A percentile compares a stretch with the other conserved stretches of the same genome.
These are phyloP conservation scores for Paramecium bursaria DNA, from an alignment of 73 alveolate genomes.

Conservation along the genomic window DNA sequence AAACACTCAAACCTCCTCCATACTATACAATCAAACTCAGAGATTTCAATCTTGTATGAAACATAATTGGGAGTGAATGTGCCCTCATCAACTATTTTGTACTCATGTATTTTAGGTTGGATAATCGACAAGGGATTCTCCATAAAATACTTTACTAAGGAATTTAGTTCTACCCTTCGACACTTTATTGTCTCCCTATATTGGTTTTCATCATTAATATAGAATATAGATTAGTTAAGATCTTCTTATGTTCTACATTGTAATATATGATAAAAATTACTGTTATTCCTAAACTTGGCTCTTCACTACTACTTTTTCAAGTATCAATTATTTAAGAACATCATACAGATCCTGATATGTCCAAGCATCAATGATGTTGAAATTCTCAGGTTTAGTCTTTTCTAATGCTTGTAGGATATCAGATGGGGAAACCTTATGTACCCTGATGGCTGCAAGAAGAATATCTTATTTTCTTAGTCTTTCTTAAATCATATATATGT, in stretches of 20 bases:
- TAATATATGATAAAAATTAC: not conserved
- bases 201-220: constrained; percentile 30
- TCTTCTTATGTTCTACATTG: not conserved
- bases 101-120: constrained; percentile 22
- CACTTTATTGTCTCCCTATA: constrained; percentile 33
- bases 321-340: not conserved
- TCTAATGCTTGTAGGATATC: constrained; percentile 1
- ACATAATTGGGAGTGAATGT: constrained; percentile 52
- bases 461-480: constrained; percentile 32
- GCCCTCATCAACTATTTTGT: constrained; percentile 17
- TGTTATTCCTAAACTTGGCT: not conserved
- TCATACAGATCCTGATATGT: constrained; percentile 1
- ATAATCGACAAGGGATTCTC: constrained; percentile 11
- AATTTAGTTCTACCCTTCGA: not conserved
- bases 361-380: constrained; percentile 32
- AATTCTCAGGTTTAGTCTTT: constrained; percentile 12
- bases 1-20: constrained; percentile 60
- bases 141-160: not conserved
- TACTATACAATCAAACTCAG: constrained; percentile 3
- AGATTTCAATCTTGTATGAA: not conserved
- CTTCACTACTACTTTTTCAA: not conserved
- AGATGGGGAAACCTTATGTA: not conserved
- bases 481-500: constrained; percentile 18
- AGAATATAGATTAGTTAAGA: not conserved
- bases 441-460: not conserved